A percentile compares a stretch with the other conserved stretches of the same genome.
phyloP scores from a whole-genome alignment of 768 basidiomycete genomes.

The Amanita rimosa region DNA sequence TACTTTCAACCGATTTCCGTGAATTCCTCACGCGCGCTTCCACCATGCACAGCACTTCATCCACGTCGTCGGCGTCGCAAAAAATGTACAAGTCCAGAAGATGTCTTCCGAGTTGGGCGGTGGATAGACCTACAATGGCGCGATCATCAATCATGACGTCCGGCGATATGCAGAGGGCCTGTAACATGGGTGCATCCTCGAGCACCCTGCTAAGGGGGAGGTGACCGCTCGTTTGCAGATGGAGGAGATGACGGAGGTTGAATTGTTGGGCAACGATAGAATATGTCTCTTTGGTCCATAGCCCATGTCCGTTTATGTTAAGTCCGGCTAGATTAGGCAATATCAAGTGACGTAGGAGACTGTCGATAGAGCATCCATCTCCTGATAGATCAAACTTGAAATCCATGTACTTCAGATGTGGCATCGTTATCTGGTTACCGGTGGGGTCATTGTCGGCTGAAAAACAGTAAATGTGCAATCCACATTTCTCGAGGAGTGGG shows the following conservation, averaged over 20 bases:
- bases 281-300: neutral
- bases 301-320: neutral
- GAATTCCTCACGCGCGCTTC: neutral
- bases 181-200: neutral
- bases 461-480: neutral
- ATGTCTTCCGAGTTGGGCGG: neutral
- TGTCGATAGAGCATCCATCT: neutral
- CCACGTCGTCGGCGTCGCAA: neutral
- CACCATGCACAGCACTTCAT: neutral
- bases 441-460: neutral
- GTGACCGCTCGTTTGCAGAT: neutral
- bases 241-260: neutral
- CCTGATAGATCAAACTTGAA: neutral
- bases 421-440: neutral
- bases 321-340: neutral
- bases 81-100: neutral
- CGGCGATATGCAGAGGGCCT: neutral
- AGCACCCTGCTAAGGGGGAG: neutral
- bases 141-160: neutral
- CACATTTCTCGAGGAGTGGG: neutral
- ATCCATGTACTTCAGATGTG: neutral
- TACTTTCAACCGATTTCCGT: neutral
- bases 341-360: neutral
- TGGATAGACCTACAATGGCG: neutral
- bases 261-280: neutral